Percentiles rank a stretch among this genome's conserved stretches.
phyloP scores from a whole-genome alignment of 208 protist genomes.

The Leishmania lainsoni region DNA sequence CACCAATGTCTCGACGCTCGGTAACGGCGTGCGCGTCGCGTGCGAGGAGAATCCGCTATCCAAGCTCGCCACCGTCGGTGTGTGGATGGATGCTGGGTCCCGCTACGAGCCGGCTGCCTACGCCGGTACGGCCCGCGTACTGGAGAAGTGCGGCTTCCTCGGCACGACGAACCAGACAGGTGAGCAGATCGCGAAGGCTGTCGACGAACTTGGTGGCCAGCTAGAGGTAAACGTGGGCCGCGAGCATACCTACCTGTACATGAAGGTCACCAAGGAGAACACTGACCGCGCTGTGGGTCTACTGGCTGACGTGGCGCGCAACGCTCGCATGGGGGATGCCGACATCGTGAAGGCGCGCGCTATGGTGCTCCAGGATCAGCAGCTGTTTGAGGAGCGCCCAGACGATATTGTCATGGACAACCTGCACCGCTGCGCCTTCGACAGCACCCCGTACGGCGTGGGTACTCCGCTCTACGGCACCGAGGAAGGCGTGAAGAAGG shows the following conservation, averaged over 20 bases:
- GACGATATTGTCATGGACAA: constrained; percentile 97
- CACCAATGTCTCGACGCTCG: constrained; percentile 93
- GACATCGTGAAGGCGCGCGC: constrained; percentile 90
- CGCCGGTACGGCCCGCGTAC: constrained; percentile 97
- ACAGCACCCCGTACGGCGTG: constrained; percentile 90
- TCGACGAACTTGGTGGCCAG: constrained; percentile 97
- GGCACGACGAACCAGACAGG: constrained; percentile 90
- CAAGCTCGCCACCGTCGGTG: constrained; percentile 95
- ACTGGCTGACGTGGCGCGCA: constrained; percentile 97
- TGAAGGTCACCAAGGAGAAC: constrained; percentile 94
- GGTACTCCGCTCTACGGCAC: constrained; percentile 97
- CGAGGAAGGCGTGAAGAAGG: constrained; percentile 88
- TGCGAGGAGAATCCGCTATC: constrained; percentile 91
- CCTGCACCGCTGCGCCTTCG: constrained; percentile 92
- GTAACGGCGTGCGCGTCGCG: constrained; percentile 96
- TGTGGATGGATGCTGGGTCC: constrained; percentile 97
- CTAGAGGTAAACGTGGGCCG: constrained; percentile 97
- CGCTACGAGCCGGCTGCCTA: constrained; percentile 95
- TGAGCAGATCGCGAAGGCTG: constrained; percentile 88
- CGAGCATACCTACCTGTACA: constrained; percentile 97
- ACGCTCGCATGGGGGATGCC: constrained; percentile 88
- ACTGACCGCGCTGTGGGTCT: constrained; percentile 93
- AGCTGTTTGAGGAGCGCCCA: constrained; percentile 92
- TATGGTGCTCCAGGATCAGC: constrained; percentile 92
- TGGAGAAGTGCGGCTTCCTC: constrained; percentile 99